Percentiles rank a stretch among this genome's conserved stretches.
phyloP scores from a whole-genome alignment of 371 early-diverging fungal genomes.

The Zancudomyces culisetae region DNA sequence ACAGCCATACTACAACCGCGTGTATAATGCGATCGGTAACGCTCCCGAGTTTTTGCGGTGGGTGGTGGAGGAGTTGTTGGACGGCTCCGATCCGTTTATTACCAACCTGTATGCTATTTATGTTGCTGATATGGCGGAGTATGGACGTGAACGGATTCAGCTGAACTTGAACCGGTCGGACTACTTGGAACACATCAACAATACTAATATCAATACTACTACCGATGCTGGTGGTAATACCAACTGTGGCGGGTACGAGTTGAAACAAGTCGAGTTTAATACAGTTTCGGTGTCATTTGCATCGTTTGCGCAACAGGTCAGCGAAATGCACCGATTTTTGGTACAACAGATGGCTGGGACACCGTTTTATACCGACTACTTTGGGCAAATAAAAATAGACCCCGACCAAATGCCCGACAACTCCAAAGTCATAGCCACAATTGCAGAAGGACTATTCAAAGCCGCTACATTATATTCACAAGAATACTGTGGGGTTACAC shows the following conservation, averaged over 20 bases:
- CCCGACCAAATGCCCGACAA: no score
- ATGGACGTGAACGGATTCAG: conserved; percentile 24
- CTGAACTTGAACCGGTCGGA: conserved; percentile 84
- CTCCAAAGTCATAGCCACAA: no score
- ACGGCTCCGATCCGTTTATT: conserved; percentile 64
- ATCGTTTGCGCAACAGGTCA: conserved; percentile 50
- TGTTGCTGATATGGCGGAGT: conserved; percentile 24
- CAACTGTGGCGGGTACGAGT: conserved; percentile 15
- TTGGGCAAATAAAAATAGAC: no score
- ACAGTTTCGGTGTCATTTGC: conserved; percentile 87
- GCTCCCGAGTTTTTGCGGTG: conserved; percentile 56
- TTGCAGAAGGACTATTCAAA: no score
- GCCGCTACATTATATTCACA: no score
- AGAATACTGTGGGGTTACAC: no score
- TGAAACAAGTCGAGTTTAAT: conserved; percentile 93
- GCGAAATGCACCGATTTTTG: conserved; percentile 73
- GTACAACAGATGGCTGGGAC: no score
- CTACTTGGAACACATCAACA: conserved; percentile 69
- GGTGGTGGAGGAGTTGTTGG: conserved; percentile 35
- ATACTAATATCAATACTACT: conserved; percentile 22
- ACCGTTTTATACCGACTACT: no score
- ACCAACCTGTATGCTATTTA: conserved; percentile 59
- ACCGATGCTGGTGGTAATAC: conserved; percentile 6
- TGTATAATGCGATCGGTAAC: conserved; percentile 57
- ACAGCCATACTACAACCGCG: conserved; percentile 61